Evolutionary conservation across 257 asterid species (phyloP), one percentile per base, ranked within the genome.

Genomic region (Voacanga thouarsii): DNA sequence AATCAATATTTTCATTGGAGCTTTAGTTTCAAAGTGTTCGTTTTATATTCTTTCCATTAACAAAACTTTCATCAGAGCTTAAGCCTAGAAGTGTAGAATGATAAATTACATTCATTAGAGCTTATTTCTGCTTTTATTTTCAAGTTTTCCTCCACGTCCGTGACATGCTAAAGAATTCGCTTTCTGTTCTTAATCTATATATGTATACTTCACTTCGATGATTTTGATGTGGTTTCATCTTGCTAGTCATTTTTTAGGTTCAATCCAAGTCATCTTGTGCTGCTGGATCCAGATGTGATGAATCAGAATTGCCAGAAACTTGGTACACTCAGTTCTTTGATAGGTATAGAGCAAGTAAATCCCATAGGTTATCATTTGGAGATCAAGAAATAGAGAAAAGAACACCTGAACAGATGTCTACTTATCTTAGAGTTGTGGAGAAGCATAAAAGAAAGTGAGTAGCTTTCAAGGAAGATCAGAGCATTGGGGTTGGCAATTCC

Each of bases 271-370:
- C 92, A 80, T 82, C 86, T 77, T 71, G 81, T 82, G 86, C 87
- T 67, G 83, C 70, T 83, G 97, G 95, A 73, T 79, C 92, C 74
- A 89, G 95, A 82, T 89, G 81, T 81, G 80, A 73, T 72, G 97
- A 89, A 73, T 77, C 90, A 45, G 98, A 94, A 81, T 89, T 93
- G 63, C 98, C 99, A 9, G 96, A 91, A 84, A 88, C 96, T 73
- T 95, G 99, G 99, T 91, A 95, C 80, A 74, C 75, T 81, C 96
- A 89, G 82, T 95, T 95, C 84, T 86, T 88, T 79, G 97, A 95
- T 82, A 90, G 87, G 77, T 87, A 93, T 78, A 90, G 83, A 84
- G 86, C 91, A 28, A 89, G 86, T 61, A 89, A 88, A 83, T 87
- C 98, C n/a, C 90, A 91, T 82, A 90, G 89, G 78, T 79, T 83